These are phyloP conservation scores for Kandelia obovata DNA, from an alignment of 345 rosid species.

Conservation along the genomic window DNA sequence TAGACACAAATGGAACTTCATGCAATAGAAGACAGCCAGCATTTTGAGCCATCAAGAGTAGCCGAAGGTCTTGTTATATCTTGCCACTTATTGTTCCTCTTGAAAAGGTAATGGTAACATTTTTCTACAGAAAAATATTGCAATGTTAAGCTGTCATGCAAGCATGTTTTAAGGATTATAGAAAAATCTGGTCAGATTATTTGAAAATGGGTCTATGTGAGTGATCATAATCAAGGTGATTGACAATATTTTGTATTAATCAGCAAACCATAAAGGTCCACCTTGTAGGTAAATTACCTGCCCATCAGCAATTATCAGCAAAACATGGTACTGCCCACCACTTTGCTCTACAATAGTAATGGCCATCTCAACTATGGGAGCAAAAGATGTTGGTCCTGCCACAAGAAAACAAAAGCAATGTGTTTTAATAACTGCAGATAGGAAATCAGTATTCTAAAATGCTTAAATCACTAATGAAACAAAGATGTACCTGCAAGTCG, in stretches of 20 bases:
- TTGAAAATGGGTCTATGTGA: neutral
- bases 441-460: neutral
- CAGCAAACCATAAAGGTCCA: neutral
- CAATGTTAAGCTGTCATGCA: neutral
- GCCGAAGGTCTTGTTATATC: neutral
- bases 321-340: conserved; percentile 92
- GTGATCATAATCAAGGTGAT: neutral
- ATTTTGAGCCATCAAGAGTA: neutral
- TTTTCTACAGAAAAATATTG: neutral
- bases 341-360: conserved; percentile 88
- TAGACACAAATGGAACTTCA: conserved; percentile 4
- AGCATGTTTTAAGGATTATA: neutral
- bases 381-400: conserved; percentile 95
- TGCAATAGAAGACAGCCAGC: neutral
- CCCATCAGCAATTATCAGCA: conserved; percentile 94
- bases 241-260: neutral
- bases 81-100: neutral
- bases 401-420: neutral
- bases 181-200: neutral
- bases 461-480: neutral
- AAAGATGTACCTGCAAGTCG: conserved; percentile 70
- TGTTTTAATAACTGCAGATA: neutral
- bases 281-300: conserved; percentile 52
- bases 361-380: conserved; percentile 90
- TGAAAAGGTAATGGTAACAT: neutral